Evolutionary conservation across 23 red algal species (phyloP), one percentile per base, ranked within the genome.

Genomic region (Gracilaria gracilis): DNA sequence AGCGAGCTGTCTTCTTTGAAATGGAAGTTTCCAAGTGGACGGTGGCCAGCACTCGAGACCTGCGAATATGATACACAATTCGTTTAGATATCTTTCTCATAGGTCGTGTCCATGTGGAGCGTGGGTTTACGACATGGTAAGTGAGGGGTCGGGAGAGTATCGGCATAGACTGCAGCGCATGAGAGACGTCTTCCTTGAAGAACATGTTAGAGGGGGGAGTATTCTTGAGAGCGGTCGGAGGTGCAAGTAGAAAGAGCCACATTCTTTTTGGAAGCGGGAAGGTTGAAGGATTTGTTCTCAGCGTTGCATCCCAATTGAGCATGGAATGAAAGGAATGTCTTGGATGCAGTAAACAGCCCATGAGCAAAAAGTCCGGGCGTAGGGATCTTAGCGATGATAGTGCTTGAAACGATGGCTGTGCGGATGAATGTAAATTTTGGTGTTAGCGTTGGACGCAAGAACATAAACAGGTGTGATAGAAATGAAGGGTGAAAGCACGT

Each of bases 181-280:
- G 62, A 33, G 48, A 67, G 24, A 87, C 66, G 25, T 87, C 84
- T 42, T 87, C 84, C 28, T 87, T 87, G 36, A 87, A 87, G 21
- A 77, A 8, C 28, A 87, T n/a, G 23, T 87, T 87, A 0, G 65
- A 47, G 47, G 44, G 16, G 24, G 69, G 14, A 27, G n/a, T 9
- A 3, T 33, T 50, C 24, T 27, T 38, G 12, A 37, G 0, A 13
- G 46, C 12, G 19, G 23, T 25, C 36, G 16, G 54, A 8, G 81
- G 19, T 51, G 37, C 47, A 17, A 75, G 28, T 9, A 87, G 67
- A 61, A 75, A 87, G 16, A 87, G 47, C 84, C 84, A 87, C 84
- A 87, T 87, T 34, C 84, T 67, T 33, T 71, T 57, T n/a, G 84
- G 84, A 39, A 75, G 65, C 6, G 67, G 29, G 29, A 61, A 73